phyloP scores from a whole-genome alignment of 1,284 basidiomycete genomes.

The Microbotryum lychnidis-dioicae region DNA sequence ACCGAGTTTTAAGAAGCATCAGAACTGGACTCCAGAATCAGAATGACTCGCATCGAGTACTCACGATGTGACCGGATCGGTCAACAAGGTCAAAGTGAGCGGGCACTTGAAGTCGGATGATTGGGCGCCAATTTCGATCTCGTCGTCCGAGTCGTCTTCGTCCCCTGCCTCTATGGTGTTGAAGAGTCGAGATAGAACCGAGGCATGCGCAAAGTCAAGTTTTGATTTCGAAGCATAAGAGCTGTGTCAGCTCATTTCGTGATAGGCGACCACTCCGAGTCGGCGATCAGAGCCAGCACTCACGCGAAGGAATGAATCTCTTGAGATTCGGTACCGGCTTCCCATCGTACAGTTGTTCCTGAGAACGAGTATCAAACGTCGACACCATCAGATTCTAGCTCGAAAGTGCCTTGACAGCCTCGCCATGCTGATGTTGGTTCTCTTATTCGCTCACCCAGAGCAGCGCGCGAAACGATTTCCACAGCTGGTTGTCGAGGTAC shows the following conservation, averaged over 20 bases:
- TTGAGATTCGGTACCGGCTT: slow-evolving; percentile 21
- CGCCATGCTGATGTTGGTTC: background rate
- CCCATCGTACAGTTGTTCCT: slow-evolving; percentile 18
- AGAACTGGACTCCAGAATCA: background rate
- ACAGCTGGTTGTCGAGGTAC: slow-evolving; percentile 11
- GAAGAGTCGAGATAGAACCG: background rate
- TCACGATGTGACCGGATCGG: slow-evolving; percentile 26
- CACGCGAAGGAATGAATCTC: slow-evolving; percentile 22
- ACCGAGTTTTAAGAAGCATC: no score
- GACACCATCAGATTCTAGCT: background rate
- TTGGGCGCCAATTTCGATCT: slow-evolving; percentile 24
- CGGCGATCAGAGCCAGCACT: background rate
- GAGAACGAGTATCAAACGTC: background rate
- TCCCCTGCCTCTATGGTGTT: slow-evolving; percentile 14
- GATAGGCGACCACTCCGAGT: background rate
- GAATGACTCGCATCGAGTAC: background rate
- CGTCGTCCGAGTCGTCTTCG: slow-evolving; percentile 26
- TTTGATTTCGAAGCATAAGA: background rate
- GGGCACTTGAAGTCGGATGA: slow-evolving; percentile 24
- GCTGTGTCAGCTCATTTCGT: background rate
- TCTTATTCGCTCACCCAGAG: slow-evolving; percentile 14
- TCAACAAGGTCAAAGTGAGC: slow-evolving; percentile 13
- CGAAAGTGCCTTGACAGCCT: background rate
- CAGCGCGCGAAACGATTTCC: slow-evolving; percentile 1
- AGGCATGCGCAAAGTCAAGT: background rate